phyloP scores from a whole-genome alignment of 2,329 filamentous ascomycete species.

The Diaporthe sp. region DNA sequence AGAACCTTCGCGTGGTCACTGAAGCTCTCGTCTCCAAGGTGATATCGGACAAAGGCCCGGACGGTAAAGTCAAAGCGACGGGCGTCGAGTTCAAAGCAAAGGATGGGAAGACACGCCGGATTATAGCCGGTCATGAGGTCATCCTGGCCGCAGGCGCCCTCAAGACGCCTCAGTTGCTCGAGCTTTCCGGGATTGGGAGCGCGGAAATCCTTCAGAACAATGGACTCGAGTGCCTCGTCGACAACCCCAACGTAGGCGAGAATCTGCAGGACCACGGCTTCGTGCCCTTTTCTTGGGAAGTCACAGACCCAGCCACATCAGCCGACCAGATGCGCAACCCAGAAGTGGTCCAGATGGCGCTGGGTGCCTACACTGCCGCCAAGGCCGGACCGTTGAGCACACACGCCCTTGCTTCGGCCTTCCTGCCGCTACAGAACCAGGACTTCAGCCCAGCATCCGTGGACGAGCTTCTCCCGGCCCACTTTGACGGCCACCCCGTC shows the following conservation, averaged over 20 bases:
- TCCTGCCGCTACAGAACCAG: slow-evolving; percentile 34
- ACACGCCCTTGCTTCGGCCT: slow-evolving; percentile 46
- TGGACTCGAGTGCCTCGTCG: slow-evolving; percentile 51
- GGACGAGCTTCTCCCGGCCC: not conserved
- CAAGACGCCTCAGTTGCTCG: slow-evolving; percentile 45
- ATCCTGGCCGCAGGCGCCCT: slow-evolving; percentile 53
- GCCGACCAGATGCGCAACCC: slow-evolving; percentile 41
- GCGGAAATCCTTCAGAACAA: slow-evolving; percentile 53
- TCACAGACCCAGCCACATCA: slow-evolving; percentile 51
- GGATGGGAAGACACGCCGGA: slow-evolving; percentile 41
- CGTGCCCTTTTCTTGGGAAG: slow-evolving; percentile 47
- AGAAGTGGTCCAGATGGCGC: slow-evolving; percentile 35
- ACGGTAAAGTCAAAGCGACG: slow-evolving; percentile 41
- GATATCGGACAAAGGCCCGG: slow-evolving; percentile 35
- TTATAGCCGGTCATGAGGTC: slow-evolving; percentile 44
- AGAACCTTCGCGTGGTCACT: slow-evolving; percentile 42
- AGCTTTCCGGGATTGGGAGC: slow-evolving; percentile 48
- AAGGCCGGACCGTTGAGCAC: slow-evolving; percentile 47
- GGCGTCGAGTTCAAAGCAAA: slow-evolving; percentile 46
- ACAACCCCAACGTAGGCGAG: slow-evolving; percentile 55
- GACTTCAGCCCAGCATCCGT: slow-evolving; percentile 2
- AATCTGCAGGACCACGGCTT: slow-evolving; percentile 57
- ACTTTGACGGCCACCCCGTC: not conserved
- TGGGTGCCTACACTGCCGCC: slow-evolving; percentile 49
- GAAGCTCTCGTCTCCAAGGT: slow-evolving; percentile 48